Base-by-base conservation (phyloP, 768 basidiomycete species). In the Boletus rubroflammeus region DNA sequence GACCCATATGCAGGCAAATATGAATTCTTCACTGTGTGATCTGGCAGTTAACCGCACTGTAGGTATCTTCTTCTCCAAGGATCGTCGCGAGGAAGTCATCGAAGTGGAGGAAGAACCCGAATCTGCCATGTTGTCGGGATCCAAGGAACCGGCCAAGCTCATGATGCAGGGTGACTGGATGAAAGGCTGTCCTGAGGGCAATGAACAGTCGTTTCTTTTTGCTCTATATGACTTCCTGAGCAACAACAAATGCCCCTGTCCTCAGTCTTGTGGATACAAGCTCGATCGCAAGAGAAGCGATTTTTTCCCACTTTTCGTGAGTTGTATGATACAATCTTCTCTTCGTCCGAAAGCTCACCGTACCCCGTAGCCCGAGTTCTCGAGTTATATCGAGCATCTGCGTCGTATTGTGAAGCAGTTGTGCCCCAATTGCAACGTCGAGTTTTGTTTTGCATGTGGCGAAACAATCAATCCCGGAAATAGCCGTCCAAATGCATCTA, bases 61-160 rank as follows among this genome's bases (percentile, higher is more conserved):
- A 93, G 93, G 91, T 23, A 83, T 96, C 50, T 96, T 96, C 78
- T 97, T 94, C 70, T 96, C 93, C 40, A 96, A 96, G 75, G 92
- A 94, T 67, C 81, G 94, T 45, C 81, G 83, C 39, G 94, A 96
- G 71, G 90, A 90, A 69, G 88, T 95, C 35, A 91, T 95, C 44
- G 93, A 97, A 73, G 83, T 94, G 1, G 88, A 94, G 64, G 93
- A 94, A 71, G 80, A 85, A 46, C 79, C 85, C 7, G 86, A 88
- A 67, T 66, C 67, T 39, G 73, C 73, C 17, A 56, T 67, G 38
- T 66, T 89, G 31, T 68, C 75, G 17, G 70, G 68, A 19, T 75
- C 68, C 52, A 71, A 69, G 38, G 79, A 82, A 52, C 70, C 71
- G 17, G 76, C 84, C 31, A 81, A 81, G 59, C 73, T 94, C 38